These are phyloP conservation scores for Russula earlei DNA, from an alignment of 768 basidiomycete genomes.

Conservation along the genomic window DNA sequence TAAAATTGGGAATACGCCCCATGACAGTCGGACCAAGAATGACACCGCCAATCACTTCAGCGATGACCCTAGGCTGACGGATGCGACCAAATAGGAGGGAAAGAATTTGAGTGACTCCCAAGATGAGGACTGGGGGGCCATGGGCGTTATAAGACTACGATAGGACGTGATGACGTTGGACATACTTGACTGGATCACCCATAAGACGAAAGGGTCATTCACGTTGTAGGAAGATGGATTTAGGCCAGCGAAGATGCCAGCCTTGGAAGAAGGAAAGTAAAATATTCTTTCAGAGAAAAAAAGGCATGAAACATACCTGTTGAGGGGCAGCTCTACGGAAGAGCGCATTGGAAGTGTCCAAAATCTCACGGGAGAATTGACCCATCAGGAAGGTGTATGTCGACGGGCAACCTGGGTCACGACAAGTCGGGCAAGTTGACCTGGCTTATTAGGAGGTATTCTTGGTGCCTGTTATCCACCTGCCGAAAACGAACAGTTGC, in stretches of 20 bases:
- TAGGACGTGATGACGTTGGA: constrained; percentile 3
- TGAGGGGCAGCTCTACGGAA: constrained; percentile 34
- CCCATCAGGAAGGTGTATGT: constrained; percentile 41
- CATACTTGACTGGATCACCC: constrained; percentile 68
- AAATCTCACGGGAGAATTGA: constrained; percentile 33
- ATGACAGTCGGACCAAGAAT: constrained; percentile 46
- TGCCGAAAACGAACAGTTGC: no score
- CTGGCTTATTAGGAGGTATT: no score
- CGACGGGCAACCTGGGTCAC: no score
- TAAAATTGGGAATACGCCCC: constrained; percentile 84
- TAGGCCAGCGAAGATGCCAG: constrained; percentile 67
- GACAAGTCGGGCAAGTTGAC: no score
- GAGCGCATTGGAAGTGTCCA: constrained; percentile 24
- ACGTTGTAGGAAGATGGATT: constrained; percentile 58
- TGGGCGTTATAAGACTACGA: no score
- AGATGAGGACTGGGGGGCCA: no score
- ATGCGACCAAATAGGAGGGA: constrained; percentile 61
- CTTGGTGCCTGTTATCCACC: no score
- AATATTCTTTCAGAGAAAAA: no score
- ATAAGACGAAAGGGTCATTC: constrained; percentile 61
- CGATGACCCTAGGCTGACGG: constrained; percentile 78
- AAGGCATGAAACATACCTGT: constrained; percentile 14
- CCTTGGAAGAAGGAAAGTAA: constrained; percentile 33
- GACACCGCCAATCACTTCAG: constrained; percentile 83
- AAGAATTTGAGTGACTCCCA: constrained; percentile 74